Evolutionary conservation across 2,329 filamentous ascomycete genomes (phyloP).

Genomic region (Eutypella sp.): DNA sequence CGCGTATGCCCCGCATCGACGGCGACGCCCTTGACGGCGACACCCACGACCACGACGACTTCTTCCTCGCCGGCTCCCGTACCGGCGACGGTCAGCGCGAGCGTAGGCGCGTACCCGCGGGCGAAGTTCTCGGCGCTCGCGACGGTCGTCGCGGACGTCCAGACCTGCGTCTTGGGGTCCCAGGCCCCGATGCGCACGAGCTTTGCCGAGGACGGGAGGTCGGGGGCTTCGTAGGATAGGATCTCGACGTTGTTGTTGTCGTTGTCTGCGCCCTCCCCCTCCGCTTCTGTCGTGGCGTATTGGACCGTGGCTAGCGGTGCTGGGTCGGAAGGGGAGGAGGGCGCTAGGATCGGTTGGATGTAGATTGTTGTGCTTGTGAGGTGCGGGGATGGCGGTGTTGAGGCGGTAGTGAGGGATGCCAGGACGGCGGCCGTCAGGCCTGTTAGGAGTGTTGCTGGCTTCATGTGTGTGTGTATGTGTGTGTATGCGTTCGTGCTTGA

Average conservation of each 20-base stretch:
- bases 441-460: conserved; percentile 33
- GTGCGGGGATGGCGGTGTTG: conserved; percentile 32
- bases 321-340: conserved; percentile 26
- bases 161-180: conserved; percentile 39
- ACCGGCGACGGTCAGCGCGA: conserved; percentile 43
- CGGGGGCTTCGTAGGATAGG: conserved; percentile 52
- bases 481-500: background rate
- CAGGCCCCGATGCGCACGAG: conserved; percentile 56
- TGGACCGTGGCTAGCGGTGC: conserved; percentile 50
- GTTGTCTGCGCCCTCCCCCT: background rate
- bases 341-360: conserved; percentile 43
- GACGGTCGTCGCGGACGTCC: conserved; percentile 52
- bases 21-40: conserved; percentile 47
- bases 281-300: conserved; percentile 43
- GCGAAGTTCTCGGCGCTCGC: conserved; percentile 52
- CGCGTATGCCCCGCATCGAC: conserved; percentile 61
- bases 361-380: conserved; percentile 50
- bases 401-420: conserved; percentile 29
- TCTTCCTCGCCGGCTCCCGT: conserved; percentile 30
- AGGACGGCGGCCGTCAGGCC: conserved; percentile 35
- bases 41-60: conserved; percentile 41
- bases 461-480: conserved; percentile 30
- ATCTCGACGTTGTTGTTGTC: conserved; percentile 34
- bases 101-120: conserved; percentile 56
- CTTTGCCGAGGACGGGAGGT: conserved; percentile 38